A percentile compares a stretch with the other conserved stretches of the same genome.
Conservation (phyloP, 1,284 basidiomycete species). For the Trichosporon sp. region DNA sequence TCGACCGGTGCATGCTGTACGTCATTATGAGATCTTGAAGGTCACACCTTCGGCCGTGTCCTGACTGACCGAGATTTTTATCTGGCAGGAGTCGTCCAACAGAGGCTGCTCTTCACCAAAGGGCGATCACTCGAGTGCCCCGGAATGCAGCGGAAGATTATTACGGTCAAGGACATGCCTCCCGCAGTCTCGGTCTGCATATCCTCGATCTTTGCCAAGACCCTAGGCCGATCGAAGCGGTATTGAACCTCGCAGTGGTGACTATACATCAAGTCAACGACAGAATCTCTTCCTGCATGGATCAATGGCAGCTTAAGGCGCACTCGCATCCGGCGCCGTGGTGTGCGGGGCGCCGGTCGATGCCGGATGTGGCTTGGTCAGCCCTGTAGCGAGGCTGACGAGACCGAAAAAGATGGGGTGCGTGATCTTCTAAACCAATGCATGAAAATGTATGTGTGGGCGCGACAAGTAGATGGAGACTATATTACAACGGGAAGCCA, state of each 20-base stretch:
- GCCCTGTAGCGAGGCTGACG: background rate
- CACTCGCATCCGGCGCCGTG: background rate
- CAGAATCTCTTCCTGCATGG: too few species aligned
- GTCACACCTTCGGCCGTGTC: background rate
- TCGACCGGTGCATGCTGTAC: too few species aligned
- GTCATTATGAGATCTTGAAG: background rate
- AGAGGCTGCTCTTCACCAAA: too few species aligned
- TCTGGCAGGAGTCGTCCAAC: too few species aligned
- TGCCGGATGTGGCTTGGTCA: background rate
- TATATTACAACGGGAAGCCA: slow-evolving; percentile 18
- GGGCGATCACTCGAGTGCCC: too few species aligned
- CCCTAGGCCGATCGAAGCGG: too few species aligned
- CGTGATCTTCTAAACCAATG: background rate
- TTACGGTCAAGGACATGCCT: too few species aligned
- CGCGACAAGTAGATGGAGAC: background rate
- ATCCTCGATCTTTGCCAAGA: too few species aligned
- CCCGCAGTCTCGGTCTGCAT: too few species aligned
- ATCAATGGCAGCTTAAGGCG: background rate
- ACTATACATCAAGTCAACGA: too few species aligned
- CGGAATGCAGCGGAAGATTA: too few species aligned
- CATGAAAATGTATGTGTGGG: background rate
- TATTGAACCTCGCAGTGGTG: too few species aligned
- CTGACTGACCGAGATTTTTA: background rate
- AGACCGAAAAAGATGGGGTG: background rate
- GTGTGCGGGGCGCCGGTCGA: background rate